Percentiles rank a stretch among this genome's conserved stretches.
phyloP scores from a whole-genome alignment of 2,329 filamentous ascomycete species.

The Diaporthe sp. region DNA sequence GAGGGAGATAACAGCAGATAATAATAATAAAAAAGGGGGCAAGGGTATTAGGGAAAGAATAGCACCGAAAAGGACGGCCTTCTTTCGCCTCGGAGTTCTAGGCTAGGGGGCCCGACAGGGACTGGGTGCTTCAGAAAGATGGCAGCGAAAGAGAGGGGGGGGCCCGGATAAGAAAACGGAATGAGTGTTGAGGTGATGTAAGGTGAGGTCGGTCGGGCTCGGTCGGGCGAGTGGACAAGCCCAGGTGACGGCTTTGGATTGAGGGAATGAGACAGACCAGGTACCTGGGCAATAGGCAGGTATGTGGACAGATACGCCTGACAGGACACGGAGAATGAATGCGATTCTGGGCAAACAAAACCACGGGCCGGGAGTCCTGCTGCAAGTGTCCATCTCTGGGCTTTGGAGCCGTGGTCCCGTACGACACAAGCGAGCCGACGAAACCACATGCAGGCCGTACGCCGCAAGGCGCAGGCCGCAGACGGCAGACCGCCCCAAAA shows the following conservation, averaged over 20 bases:
- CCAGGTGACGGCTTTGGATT: not conserved
- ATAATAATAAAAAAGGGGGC: conserved; percentile 19
- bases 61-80: not conserved
- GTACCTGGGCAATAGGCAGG: no score
- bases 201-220: not conserved
- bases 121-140: conserved; percentile 22
- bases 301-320: not conserved
- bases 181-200: conserved; percentile 13
- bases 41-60: not conserved
- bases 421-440: not conserved
- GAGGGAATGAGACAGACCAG: not conserved
- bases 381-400: not conserved
- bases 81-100: conserved; percentile 12
- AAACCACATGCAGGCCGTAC: not conserved
- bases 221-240: conserved; percentile 2
- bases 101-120: conserved; percentile 8
- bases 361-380: not conserved
- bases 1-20: conserved; percentile 4
- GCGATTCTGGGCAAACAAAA: conserved; percentile 11
- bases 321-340: not conserved
- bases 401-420: not conserved
- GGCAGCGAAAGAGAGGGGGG: conserved; percentile 10
- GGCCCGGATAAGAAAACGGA: not conserved
- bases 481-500: conserved; percentile 13
- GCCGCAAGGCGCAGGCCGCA: not conserved